These are phyloP conservation scores for Malassezia slooffiae DNA, from an alignment of 1,284 basidiomycete genomes.

Conservation along the genomic window DNA sequence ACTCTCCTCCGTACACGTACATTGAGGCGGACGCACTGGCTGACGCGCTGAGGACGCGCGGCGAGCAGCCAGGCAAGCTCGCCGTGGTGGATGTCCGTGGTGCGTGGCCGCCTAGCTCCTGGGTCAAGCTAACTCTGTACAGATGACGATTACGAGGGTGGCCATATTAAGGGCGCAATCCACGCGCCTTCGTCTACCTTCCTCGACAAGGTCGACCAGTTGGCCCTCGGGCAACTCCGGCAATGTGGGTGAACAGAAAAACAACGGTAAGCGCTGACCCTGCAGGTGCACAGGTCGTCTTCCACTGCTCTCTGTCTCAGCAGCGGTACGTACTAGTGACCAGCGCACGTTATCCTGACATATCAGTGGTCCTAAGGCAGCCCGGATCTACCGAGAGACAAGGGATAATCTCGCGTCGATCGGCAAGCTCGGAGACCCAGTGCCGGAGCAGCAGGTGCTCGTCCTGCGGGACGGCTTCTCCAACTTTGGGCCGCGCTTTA, in stretches of 20 bases:
- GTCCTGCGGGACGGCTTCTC: constrained; percentile 46
- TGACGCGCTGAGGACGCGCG: constrained; percentile 17
- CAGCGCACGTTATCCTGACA: background rate
- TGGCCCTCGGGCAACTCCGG: constrained; percentile 29
- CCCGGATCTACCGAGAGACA: constrained; percentile 44
- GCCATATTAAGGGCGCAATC: constrained; percentile 40
- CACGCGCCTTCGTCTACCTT: constrained; percentile 35
- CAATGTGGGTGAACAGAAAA: constrained; percentile 26
- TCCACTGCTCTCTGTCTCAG: constrained; percentile 47
- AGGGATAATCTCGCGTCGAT: constrained; percentile 17
- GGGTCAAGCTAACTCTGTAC: background rate
- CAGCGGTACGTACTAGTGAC: constrained; percentile 18
- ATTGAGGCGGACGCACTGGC: constrained; percentile 30
- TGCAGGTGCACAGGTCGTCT: constrained; percentile 37
- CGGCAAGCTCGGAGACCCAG: constrained; percentile 10
- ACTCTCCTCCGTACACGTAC: constrained; percentile 27
- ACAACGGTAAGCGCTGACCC: background rate
- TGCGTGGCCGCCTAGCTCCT: constrained; percentile 8
- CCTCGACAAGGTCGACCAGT: constrained; percentile 22
- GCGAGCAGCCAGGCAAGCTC: constrained; percentile 14
- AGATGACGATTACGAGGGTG: constrained; percentile 47
- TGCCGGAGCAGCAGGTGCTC: constrained; percentile 31
- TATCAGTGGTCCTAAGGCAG: constrained; percentile 44
- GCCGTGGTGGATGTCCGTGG: constrained; percentile 40
- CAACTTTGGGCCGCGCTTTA: constrained; percentile 23